phyloP scores from a whole-genome alignment of 2,329 filamentous ascomycete genomes.

The Aspergillus ochraceus region DNA sequence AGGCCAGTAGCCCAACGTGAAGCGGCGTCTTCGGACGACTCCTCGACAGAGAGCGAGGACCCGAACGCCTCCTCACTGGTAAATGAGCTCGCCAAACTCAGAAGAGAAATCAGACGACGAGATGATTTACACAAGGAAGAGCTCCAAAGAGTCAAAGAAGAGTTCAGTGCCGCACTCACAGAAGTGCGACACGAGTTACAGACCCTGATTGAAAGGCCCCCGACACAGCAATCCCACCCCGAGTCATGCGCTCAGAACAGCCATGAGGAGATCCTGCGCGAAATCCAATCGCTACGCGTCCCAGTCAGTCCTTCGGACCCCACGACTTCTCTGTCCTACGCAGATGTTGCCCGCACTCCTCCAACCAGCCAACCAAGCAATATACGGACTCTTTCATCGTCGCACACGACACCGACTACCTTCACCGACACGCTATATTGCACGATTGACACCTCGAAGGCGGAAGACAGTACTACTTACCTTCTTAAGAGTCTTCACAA shows the following conservation, averaged over 20 bases:
- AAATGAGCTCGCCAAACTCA: slow-evolving; percentile 22
- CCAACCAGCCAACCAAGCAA: slow-evolving; percentile 19
- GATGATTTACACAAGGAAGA: slow-evolving; percentile 23
- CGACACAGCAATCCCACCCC: slow-evolving; percentile 17
- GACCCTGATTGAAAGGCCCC: slow-evolving; percentile 9
- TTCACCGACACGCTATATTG: slow-evolving; percentile 14
- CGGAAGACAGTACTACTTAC: neutral
- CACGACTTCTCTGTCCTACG: slow-evolving; percentile 15
- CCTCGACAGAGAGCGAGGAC: slow-evolving; percentile 16
- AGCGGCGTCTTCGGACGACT: slow-evolving; percentile 15
- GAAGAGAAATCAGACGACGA: slow-evolving; percentile 20
- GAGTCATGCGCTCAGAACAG: slow-evolving; percentile 14
- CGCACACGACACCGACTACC: slow-evolving; percentile 17
- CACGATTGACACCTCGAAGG: neutral
- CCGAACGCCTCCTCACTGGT: slow-evolving; percentile 9
- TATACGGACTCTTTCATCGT: slow-evolving; percentile 18
- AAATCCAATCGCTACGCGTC: slow-evolving; percentile 21
- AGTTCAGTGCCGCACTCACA: slow-evolving; percentile 19
- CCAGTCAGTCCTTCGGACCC: slow-evolving; percentile 7
- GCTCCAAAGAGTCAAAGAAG: slow-evolving; percentile 19
- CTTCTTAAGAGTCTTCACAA: too few relatives aligned
- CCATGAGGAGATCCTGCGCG: slow-evolving; percentile 20
- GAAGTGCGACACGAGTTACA: slow-evolving; percentile 18
- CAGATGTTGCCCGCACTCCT: slow-evolving; percentile 18
- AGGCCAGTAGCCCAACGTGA: slow-evolving; percentile 16